A percentile compares a stretch with the other conserved stretches of the same genome.
Conservation (phyloP, 139 green algal genomes). For the Limnomonas spitsbergensis region DNA sequence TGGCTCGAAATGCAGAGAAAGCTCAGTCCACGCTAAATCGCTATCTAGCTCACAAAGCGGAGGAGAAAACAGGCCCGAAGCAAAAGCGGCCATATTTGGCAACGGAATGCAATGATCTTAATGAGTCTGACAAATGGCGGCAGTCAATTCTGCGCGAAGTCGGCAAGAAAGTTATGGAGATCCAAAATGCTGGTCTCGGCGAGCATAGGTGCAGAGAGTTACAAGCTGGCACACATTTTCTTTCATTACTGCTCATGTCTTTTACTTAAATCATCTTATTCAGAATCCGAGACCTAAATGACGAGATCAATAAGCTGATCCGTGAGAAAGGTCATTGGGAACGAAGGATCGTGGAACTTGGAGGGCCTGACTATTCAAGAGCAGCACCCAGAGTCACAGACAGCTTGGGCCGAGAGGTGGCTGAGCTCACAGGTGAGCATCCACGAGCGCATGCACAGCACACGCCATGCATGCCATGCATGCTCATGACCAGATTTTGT, state of each 20-base stretch:
- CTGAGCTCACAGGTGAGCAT: slow-evolving; percentile 34
- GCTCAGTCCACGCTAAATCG: slow-evolving; percentile 96
- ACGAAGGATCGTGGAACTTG: slow-evolving; percentile 90
- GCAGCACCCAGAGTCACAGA: slow-evolving; percentile 53
- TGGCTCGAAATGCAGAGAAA: slow-evolving; percentile 98
- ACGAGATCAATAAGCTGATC: slow-evolving; percentile 99
- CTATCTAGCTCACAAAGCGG: slow-evolving; percentile 75
- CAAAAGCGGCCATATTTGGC: slow-evolving; percentile 85
- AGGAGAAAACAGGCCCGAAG: slow-evolving; percentile 59
- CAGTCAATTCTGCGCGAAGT: slow-evolving; percentile 95
- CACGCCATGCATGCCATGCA: too few relatives aligned
- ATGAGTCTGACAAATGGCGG: slow-evolving; percentile 93
- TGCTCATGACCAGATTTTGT: too few relatives aligned
- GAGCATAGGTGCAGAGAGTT: slow-evolving; percentile 73
- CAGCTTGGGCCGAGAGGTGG: slow-evolving; percentile 44
- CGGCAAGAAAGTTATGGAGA: slow-evolving; percentile 96
- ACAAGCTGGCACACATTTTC: background rate
- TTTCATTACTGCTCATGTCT: background rate
- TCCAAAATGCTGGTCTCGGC: slow-evolving; percentile 97
- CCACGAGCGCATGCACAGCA: background rate
- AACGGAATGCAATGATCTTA: slow-evolving; percentile 84
- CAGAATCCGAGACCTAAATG: slow-evolving; percentile 96
- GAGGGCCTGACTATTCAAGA: slow-evolving; percentile 90
- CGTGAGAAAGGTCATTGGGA: slow-evolving; percentile 98
- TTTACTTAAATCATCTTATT: slow-evolving; percentile 1